Evolutionary conservation across 2,329 filamentous ascomycete genomes (phyloP).

Genomic region (Purpureocillium lavendulum): DNA sequence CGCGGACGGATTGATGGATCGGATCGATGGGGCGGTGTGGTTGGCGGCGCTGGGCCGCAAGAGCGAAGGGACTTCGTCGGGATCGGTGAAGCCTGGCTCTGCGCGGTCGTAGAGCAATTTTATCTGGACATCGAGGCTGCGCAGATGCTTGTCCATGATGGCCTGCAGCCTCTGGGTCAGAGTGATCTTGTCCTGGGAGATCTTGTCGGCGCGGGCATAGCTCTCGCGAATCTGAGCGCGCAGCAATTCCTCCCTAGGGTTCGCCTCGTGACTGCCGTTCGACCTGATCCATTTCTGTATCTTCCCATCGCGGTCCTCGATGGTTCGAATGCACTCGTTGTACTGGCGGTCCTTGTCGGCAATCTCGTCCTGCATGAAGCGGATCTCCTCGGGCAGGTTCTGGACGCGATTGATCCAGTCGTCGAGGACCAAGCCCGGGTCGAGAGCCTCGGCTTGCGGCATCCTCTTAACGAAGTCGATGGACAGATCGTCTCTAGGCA

Average conservation of each 20-base stretch:
- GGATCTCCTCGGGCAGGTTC: slow-evolving; percentile 75
- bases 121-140: slow-evolving; percentile 53
- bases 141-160: slow-evolving; percentile 54
- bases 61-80: slow-evolving; percentile 55
- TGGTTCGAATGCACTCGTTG: slow-evolving; percentile 57
- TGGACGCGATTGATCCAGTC: slow-evolving; percentile 69
- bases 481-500: slow-evolving; percentile 66
- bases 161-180: slow-evolving; percentile 56
- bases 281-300: slow-evolving; percentile 76
- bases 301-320: slow-evolving; percentile 63
- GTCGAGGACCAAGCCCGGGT: slow-evolving; percentile 64
- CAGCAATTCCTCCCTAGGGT: slow-evolving; percentile 67
- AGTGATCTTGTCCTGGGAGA: slow-evolving; percentile 68
- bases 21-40: slow-evolving; percentile 29
- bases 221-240: slow-evolving; percentile 58
- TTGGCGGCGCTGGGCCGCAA: slow-evolving; percentile 51
- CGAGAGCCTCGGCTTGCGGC: slow-evolving; percentile 52
- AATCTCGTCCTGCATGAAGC: slow-evolving; percentile 77
- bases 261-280: slow-evolving; percentile 64
- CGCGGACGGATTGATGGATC: slow-evolving; percentile 34
- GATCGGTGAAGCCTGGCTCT: slow-evolving; percentile 53
- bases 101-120: slow-evolving; percentile 52
- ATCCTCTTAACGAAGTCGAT: slow-evolving; percentile 63
- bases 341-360: slow-evolving; percentile 70
- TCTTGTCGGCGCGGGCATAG: slow-evolving; percentile 58